phyloP scores from a whole-genome alignment of 1,139 yeast species.

The Geotrichum bryndzae region DNA sequence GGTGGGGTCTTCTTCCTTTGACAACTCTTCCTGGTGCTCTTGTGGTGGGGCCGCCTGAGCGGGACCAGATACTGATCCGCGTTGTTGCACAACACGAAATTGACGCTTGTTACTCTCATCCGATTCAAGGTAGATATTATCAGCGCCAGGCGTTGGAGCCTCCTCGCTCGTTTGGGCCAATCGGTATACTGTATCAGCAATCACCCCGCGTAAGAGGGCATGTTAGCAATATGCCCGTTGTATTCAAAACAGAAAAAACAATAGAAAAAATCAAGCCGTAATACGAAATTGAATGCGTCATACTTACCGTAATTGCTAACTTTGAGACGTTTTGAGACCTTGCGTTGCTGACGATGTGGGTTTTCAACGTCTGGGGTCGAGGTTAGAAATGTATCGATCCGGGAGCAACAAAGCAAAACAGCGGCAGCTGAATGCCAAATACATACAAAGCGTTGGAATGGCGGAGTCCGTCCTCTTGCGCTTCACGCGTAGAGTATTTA shows the following conservation, averaged over 20 bases:
- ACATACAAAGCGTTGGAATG: conserved; percentile 62
- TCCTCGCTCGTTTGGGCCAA: conserved; percentile 58
- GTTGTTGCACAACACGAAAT: neutral
- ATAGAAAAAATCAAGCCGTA: too few relatives aligned
- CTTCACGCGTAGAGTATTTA: conserved; percentile 50
- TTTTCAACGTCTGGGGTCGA: conserved; percentile 8
- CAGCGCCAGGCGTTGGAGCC: conserved; percentile 23
- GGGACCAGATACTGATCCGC: neutral
- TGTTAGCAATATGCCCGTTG: too few relatives aligned
- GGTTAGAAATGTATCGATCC: neutral
- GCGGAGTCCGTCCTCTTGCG: conserved; percentile 84
- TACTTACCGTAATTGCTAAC: conserved; percentile 19
- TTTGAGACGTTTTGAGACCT: conserved; percentile 11
- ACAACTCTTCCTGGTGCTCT: neutral
- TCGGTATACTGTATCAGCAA: conserved; percentile 42
- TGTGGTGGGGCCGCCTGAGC: neutral
- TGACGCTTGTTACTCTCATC: neutral
- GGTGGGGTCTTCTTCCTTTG: conserved; percentile 5
- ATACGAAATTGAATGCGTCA: neutral
- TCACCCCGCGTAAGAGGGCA: neutral
- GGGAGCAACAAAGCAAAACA: too few relatives aligned
- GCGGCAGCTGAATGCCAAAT: neutral
- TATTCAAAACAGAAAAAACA: too few relatives aligned
- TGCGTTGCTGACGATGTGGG: conserved; percentile 1
- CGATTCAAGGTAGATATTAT: neutral